phyloP scores from a whole-genome alignment of 129 eudicot genomes.

The Helichrysum umbraculigerum region DNA sequence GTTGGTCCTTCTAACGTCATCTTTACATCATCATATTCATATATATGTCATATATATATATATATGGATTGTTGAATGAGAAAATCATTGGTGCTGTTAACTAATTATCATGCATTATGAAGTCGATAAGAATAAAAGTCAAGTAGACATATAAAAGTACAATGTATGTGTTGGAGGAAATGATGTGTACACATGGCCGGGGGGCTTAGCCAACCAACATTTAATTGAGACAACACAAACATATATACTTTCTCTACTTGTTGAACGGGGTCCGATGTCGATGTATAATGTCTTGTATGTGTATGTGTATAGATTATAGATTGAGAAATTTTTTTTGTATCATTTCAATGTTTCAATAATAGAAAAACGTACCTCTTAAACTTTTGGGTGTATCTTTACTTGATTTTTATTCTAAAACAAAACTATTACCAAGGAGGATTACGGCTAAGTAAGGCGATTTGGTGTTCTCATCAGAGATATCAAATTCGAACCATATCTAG shows the following conservation, averaged over 20 bases:
- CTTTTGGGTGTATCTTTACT: too few species aligned
- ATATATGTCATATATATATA: background rate
- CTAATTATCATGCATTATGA: background rate
- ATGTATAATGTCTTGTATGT: too few species aligned
- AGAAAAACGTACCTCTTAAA: background rate
- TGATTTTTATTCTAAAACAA: too few species aligned
- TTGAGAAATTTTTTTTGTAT: background rate
- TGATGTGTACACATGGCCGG: constrained; percentile 20
- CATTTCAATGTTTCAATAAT: background rate
- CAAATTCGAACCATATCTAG: too few species aligned
- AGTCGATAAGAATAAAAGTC: constrained; percentile 25
- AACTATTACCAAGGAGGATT: too few species aligned
- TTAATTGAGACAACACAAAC: constrained; percentile 25
- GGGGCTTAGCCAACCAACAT: constrained; percentile 18
- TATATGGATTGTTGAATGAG: background rate
- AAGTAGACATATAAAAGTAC: constrained; percentile 24
- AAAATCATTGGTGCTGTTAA: too few species aligned
- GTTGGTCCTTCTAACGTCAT: constrained; percentile 27
- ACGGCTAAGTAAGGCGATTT: too few species aligned
- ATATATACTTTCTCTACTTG: constrained; percentile 6
- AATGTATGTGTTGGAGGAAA: constrained; percentile 22
- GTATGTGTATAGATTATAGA: too few species aligned
- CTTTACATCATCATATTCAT: background rate
- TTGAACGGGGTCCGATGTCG: constrained; percentile 7
- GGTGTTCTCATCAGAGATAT: too few species aligned